phyloP scores from a whole-genome alignment of 2,329 filamentous ascomycete species.

The Plectosphaerella plurivora region DNA sequence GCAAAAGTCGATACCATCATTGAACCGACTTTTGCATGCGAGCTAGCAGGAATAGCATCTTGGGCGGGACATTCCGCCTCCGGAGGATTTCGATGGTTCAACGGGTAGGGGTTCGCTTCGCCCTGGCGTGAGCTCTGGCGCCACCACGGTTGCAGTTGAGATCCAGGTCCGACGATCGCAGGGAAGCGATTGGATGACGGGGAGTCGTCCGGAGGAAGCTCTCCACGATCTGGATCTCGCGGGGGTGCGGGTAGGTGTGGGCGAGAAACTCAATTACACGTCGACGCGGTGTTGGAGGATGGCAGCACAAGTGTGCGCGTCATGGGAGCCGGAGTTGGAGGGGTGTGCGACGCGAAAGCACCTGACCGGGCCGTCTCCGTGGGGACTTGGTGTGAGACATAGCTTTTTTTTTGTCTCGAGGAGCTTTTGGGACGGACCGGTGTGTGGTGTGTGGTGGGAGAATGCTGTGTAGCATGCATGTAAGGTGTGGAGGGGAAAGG shows the following conservation, averaged over 20 bases:
- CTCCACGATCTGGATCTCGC: neutral
- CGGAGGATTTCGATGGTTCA: too few relatives aligned
- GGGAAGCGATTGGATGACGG: too few relatives aligned
- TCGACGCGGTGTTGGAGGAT: constrained; percentile 3
- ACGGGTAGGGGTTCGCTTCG: too few relatives aligned
- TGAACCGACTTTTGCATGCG: neutral
- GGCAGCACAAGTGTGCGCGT: constrained; percentile 4
- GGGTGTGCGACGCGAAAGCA: constrained; percentile 8
- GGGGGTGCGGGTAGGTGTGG: neutral
- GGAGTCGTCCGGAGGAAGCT: neutral
- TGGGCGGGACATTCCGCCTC: too few relatives aligned
- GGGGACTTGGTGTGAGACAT: neutral
- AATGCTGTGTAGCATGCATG: too few relatives aligned
- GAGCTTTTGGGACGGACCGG: too few relatives aligned
- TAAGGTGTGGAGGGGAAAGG: neutral
- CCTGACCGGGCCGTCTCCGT: constrained; percentile 5
- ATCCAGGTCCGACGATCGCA: too few relatives aligned
- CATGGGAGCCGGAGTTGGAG: constrained; percentile 1
- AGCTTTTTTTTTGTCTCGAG: too few relatives aligned
- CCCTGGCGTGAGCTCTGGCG: too few relatives aligned
- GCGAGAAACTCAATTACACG: constrained; percentile 5
- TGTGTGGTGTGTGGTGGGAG: too few relatives aligned
- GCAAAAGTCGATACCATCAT: constrained; percentile 11
- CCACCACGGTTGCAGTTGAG: too few relatives aligned
- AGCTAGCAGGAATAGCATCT: neutral